Evolutionary conservation across 1,284 basidiomycete genomes (phyloP), one percentile per base, ranked within the genome.

Genomic region (Cutaneotrichosporon sp.): DNA sequence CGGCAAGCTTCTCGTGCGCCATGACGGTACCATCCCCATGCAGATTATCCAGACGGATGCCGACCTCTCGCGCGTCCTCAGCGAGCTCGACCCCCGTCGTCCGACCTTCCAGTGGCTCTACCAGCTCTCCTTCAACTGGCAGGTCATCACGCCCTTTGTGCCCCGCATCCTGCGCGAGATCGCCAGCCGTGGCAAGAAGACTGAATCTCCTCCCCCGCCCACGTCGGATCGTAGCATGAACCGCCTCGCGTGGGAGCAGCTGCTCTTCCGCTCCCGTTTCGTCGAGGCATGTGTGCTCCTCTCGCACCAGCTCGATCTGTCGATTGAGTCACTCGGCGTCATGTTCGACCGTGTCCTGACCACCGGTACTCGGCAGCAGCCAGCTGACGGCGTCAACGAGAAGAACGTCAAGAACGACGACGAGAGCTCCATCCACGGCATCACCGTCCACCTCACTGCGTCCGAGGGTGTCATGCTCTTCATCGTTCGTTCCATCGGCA

Each of bases 281-380:
- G 66, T 79, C 55, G 76, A 79, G 57, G 77, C 77, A 9, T 75
- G 76, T 12, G 72, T 71, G 39, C 65, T 75, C 25, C 71, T 79
- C 19, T 68, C 77, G 14, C 67, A 73, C 48, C 74, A 77, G 57
- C 66, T 79, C 26, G 76, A 77, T 51, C 66, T 79, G 19, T 72
- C 77, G 0, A 67, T 79, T 45, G 72, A 77, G 55, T 67, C 74
- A 26, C 78, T 92, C 47, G 89, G 90, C 4, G 79, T 79, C 27
- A 76, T 92, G 54, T 78, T 79, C 61, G 78, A 79, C 62, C 75
- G 75, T 46, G 75, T 78, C 19, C 63, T 78, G 22, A 75, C 74
- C 6, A 79, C 77, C 17, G 78, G 78, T 33, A 77, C 76, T 10
- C 61, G 64, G 37, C 25, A 52, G 39, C 32, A 20, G n/a, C 32